Percentiles rank a stretch among this genome's conserved stretches.
These are phyloP conservation scores for Geranomyces variabilis DNA, from an alignment of 192 early-diverging fungal genomes.

Conservation along the genomic window DNA sequence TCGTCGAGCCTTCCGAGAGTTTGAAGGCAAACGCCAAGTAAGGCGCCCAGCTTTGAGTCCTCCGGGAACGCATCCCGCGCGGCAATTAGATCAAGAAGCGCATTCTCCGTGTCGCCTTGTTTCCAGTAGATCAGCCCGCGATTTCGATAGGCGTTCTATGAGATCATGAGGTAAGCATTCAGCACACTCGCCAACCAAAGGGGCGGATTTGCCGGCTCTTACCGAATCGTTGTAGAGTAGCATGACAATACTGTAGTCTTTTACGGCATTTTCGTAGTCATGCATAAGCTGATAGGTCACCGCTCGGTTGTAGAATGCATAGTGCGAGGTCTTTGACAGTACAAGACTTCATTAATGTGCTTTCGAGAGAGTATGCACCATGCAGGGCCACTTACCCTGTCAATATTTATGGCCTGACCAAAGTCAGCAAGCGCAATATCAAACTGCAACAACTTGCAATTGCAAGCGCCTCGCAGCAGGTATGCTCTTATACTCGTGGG, in stretches of 20 bases:
- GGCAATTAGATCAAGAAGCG: slow-evolving; percentile 54
- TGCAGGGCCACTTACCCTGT: slow-evolving; percentile 37
- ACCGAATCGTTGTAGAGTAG: slow-evolving; percentile 53
- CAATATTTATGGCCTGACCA: slow-evolving; percentile 47
- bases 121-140: slow-evolving; percentile 62
- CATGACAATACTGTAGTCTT: slow-evolving; percentile 60
- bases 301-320: slow-evolving; percentile 59
- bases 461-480: slow-evolving; percentile 53
- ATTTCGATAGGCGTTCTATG: slow-evolving; percentile 59
- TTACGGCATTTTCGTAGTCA: slow-evolving; percentile 52
- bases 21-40: slow-evolving; percentile 57
- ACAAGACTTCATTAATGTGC: not conserved
- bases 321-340: slow-evolving; percentile 38
- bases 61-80: slow-evolving; percentile 57
- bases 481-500: slow-evolving; percentile 58
- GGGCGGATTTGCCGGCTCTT: not conserved
- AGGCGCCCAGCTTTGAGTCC: slow-evolving; percentile 49
- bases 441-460: slow-evolving; percentile 48
- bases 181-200: not conserved
- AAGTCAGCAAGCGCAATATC: slow-evolving; percentile 50
- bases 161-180: not conserved
- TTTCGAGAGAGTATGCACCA: not conserved
- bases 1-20: slow-evolving; percentile 51
- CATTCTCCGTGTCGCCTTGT: slow-evolving; percentile 56
- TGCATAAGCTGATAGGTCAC: slow-evolving; percentile 54